A percentile compares a stretch with the other conserved stretches of the same genome.
Evolutionary conservation across 192 early-diverging fungal species (phyloP).

Genomic region (Backusella mclennaniae): DNA sequence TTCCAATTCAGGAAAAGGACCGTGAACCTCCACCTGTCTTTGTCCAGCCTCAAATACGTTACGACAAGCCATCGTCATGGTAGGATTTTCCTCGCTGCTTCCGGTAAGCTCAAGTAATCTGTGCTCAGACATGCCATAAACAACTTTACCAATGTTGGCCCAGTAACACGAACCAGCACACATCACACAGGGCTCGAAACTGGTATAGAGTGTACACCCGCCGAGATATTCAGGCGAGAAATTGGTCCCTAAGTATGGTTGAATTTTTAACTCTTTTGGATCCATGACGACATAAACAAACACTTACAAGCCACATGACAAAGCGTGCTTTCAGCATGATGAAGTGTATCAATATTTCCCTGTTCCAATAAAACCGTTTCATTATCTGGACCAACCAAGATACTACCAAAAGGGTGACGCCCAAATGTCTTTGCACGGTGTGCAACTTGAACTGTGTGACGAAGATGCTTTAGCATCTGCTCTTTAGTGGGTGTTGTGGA

Average conservation of each 20-base stretch:
- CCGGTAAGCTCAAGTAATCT: conserved; percentile 18
- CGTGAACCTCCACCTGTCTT: conserved; percentile 18
- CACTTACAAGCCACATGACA: conserved; percentile 26
- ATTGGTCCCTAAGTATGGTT: conserved; percentile 10
- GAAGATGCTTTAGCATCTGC: conserved; percentile 18
- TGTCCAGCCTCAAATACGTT: conserved; percentile 28
- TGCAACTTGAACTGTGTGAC: conserved; percentile 20
- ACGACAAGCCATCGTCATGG: conserved; percentile 27
- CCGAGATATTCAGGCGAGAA: conserved; percentile 18
- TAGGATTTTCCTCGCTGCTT: conserved; percentile 18
- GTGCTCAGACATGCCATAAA: conserved; percentile 22
- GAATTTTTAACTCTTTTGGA: neutral
- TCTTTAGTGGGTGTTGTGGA: neutral
- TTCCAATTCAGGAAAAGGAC: conserved; percentile 29
- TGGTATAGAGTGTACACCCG: conserved; percentile 24
- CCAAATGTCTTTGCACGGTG: conserved; percentile 16
- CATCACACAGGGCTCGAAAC: conserved; percentile 29
- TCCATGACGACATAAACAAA: neutral
- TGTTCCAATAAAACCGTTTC: conserved; percentile 21
- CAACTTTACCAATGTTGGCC: conserved; percentile 23
- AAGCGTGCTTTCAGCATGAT: conserved; percentile 27
- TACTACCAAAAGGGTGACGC: conserved; percentile 26
- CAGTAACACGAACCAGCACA: conserved; percentile 26
- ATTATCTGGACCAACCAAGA: conserved; percentile 27
- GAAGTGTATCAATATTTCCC: conserved; percentile 32